phyloP scores from a whole-genome alignment of 2,329 filamentous ascomycete genomes.

The Calonectria pteridis region DNA sequence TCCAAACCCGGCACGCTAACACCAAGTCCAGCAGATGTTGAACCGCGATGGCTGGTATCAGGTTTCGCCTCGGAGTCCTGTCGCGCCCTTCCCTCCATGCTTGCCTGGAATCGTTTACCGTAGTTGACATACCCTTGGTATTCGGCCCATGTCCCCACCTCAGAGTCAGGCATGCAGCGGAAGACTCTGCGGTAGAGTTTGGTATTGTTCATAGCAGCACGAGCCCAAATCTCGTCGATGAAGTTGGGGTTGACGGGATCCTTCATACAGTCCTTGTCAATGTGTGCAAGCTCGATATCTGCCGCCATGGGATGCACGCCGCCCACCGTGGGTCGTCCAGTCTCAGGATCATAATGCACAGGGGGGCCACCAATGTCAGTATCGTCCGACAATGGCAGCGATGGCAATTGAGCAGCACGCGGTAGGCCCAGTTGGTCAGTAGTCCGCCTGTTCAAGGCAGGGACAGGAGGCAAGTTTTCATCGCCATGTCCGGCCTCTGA shows the following conservation, averaged over 20 bases:
- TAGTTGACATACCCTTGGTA: conserved; percentile 90
- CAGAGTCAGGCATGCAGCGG: conserved; percentile 95
- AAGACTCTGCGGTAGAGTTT: conserved; percentile 95
- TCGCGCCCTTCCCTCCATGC: conserved; percentile 67
- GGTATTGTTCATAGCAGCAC: conserved; percentile 93
- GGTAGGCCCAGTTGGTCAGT: conserved; percentile 78
- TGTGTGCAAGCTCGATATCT: conserved; percentile 78
- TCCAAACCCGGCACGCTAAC: conserved; percentile 58
- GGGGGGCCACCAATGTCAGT: conserved; percentile 85
- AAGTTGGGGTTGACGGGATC: conserved; percentile 88
- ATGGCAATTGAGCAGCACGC: conserved; percentile 76
- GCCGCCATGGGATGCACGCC: conserved; percentile 67
- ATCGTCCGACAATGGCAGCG: conserved; percentile 79
- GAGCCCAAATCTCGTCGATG: conserved; percentile 88
- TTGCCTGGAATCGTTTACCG: conserved; percentile 79
- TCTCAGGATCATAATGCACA: conserved; percentile 64
- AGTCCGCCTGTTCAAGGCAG: conserved; percentile 68
- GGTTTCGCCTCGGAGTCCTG: conserved; percentile 64
- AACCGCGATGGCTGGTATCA: conserved; percentile 47
- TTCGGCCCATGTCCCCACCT: conserved; percentile 92
- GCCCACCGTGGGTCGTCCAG: conserved; percentile 60
- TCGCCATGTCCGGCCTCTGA: conserved; percentile 54
- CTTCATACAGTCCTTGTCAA: conserved; percentile 93
- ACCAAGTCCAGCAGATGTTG: conserved; percentile 54
- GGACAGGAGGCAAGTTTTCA: conserved; percentile 69